Evolutionary conservation across 257 asterid species (phyloP).

Genomic region (Solanum appendiculatum): DNA sequence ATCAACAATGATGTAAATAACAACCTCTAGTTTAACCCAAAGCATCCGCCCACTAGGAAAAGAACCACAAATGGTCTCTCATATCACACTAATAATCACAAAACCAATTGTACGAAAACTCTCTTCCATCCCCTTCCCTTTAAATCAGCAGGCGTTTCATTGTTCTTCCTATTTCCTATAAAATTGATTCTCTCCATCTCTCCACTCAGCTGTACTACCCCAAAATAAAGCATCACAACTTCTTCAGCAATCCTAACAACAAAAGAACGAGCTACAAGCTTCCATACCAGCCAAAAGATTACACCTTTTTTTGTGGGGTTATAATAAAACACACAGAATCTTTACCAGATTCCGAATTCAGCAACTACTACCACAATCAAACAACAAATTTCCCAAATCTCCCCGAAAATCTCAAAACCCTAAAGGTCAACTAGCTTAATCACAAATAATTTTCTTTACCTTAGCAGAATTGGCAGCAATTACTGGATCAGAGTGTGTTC

Average conservation of each 20-base stretch:
- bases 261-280: not conserved
- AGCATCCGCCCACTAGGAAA: not conserved
- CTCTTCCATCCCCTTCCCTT: not conserved
- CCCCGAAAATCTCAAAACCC: not conserved
- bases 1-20: not conserved
- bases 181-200: not conserved
- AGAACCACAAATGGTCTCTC: not conserved
- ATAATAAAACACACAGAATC: not conserved
- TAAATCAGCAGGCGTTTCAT: not conserved
- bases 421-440: not conserved
- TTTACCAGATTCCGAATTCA: not conserved
- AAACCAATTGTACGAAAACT: not conserved
- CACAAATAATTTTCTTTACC: slow-evolving; percentile 10
- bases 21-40: not conserved
- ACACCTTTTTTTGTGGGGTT: not conserved
- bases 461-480: slow-evolving; percentile 24
- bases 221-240: not conserved
- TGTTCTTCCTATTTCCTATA: not conserved
- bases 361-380: not conserved
- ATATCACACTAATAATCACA: not conserved
- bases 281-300: not conserved
- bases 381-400: not conserved
- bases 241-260: not conserved
- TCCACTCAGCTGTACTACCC: not conserved
- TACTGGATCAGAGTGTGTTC: slow-evolving; percentile 53